These are phyloP conservation scores for Metschnikowia gruessii DNA, from an alignment of 805 yeast genomes.

Conservation along the genomic window DNA sequence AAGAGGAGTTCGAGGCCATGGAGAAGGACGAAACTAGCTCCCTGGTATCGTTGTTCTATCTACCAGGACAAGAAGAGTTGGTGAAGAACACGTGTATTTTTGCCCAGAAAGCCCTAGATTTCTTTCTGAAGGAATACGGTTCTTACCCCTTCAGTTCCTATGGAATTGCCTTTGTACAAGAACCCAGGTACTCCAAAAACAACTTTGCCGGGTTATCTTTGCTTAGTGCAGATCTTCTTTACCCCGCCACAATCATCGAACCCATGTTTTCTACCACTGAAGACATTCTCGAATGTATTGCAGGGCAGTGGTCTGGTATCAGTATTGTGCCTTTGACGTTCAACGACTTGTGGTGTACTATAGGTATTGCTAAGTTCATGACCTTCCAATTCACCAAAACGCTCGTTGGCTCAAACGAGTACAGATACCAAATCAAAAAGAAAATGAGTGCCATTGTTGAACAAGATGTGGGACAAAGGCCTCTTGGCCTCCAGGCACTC, in stretches of 20 bases:
- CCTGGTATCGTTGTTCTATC: slow-evolving; percentile 55
- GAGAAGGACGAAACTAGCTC: slow-evolving; percentile 32
- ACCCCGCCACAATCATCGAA: slow-evolving; percentile 73
- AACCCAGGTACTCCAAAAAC: slow-evolving; percentile 22
- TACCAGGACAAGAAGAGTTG: slow-evolving; percentile 55
- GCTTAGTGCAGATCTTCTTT: slow-evolving; percentile 58
- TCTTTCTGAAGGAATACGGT: slow-evolving; percentile 82
- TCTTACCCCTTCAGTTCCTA: slow-evolving; percentile 88
- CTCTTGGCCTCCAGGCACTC: slow-evolving; percentile 70
- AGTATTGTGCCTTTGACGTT: slow-evolving; percentile 77
- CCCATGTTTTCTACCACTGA: slow-evolving; percentile 73
- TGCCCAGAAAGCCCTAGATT: slow-evolving; percentile 75
- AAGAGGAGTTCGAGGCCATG: slow-evolving; percentile 24
- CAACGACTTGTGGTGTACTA: slow-evolving; percentile 84
- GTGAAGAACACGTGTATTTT: slow-evolving; percentile 74
- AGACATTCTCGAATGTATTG: slow-evolving; percentile 61
- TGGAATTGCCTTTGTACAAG: slow-evolving; percentile 65
- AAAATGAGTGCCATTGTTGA: slow-evolving; percentile 65
- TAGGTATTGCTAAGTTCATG: slow-evolving; percentile 86
- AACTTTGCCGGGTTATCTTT: slow-evolving; percentile 76
- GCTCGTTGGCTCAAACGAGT: slow-evolving; percentile 82
- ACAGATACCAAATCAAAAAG: slow-evolving; percentile 64
- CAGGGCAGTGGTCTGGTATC: slow-evolving; percentile 92
- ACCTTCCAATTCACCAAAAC: slow-evolving; percentile 62
- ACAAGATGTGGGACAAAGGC: slow-evolving; percentile 74